Evolutionary conservation across 495 filamentous ascomycete species (phyloP).

Genomic region (Aspergillus bridgeri): DNA sequence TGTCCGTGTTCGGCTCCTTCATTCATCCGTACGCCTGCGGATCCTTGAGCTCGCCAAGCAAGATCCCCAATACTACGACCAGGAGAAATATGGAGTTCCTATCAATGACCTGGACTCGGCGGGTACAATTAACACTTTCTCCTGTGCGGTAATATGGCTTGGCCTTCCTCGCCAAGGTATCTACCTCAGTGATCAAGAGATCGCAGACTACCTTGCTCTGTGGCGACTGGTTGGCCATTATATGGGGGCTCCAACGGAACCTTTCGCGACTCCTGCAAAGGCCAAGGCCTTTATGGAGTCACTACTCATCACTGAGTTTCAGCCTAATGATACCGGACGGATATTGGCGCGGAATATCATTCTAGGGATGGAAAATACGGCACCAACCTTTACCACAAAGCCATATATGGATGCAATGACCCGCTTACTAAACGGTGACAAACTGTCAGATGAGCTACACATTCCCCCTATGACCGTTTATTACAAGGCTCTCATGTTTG

Average conservation of each 20-base stretch:
- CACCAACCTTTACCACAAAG: no score
- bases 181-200: constrained; percentile 53
- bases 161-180: constrained; percentile 68
- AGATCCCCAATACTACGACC: constrained; percentile 57
- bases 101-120: constrained; percentile 70
- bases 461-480: no score
- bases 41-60: constrained; percentile 53
- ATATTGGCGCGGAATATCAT: no score
- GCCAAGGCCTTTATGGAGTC: constrained; percentile 60
- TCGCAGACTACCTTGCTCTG: constrained; percentile 62
- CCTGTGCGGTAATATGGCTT: constrained; percentile 58
- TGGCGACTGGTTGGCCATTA: constrained; percentile 69
- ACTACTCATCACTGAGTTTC: no score
- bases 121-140: constrained; percentile 63
- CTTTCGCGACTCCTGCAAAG: constrained; percentile 50
- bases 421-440: no score
- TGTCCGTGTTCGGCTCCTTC: constrained; percentile 66
- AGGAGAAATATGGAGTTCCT: constrained; percentile 56
- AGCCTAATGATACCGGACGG: no score
- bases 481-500: no score
- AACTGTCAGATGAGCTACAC: no score
- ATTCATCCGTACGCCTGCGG: constrained; percentile 63
- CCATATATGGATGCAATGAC: no score
- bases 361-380: no score
- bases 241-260: constrained; percentile 56